phyloP scores from a whole-genome alignment of 805 yeast genomes.

The Yamadazyma paraphyllophila region DNA sequence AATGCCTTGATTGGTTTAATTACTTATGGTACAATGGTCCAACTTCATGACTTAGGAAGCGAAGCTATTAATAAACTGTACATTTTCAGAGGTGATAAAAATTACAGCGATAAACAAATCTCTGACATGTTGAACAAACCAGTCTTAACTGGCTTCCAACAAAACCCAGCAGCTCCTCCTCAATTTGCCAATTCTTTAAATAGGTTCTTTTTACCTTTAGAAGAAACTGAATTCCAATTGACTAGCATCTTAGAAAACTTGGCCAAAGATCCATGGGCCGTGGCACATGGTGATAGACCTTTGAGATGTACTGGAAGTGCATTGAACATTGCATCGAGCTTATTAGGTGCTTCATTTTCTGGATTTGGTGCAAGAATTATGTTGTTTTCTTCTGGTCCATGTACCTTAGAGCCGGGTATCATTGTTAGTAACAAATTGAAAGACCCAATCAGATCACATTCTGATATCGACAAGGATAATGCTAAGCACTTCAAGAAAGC shows the following conservation, averaged over 20 bases:
- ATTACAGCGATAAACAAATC: constrained; percentile 47
- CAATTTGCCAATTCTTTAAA: constrained; percentile 13
- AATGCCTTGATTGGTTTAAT: constrained; percentile 56
- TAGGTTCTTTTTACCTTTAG: constrained; percentile 48
- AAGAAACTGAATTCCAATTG: constrained; percentile 50
- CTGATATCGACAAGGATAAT: constrained; percentile 47
- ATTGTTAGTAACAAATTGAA: constrained; percentile 56
- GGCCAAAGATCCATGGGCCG: constrained; percentile 81
- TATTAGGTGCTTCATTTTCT: constrained; percentile 35
- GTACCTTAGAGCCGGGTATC: constrained; percentile 64
- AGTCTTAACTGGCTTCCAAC: constrained; percentile 8
- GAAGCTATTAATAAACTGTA: constrained; percentile 29
- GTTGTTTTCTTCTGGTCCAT: constrained; percentile 80
- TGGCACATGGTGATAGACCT: constrained; percentile 49
- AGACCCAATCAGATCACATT: constrained; percentile 66
- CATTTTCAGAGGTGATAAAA: constrained; percentile 57
- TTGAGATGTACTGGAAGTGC: constrained; percentile 62
- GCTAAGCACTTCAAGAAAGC: constrained; percentile 40
- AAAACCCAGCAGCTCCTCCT: constrained; percentile 4
- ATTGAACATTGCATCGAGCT: constrained; percentile 44
- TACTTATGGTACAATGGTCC: constrained; percentile 59
- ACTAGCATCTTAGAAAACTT: constrained; percentile 49
- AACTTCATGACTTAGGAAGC: constrained; percentile 50
- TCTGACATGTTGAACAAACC: constrained; percentile 17
- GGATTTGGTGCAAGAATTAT: constrained; percentile 67